Evolutionary conservation across 2,329 filamentous ascomycete genomes (phyloP), one percentile per base, ranked within the genome.

Genomic region (Colletotrichum somersetense): DNA sequence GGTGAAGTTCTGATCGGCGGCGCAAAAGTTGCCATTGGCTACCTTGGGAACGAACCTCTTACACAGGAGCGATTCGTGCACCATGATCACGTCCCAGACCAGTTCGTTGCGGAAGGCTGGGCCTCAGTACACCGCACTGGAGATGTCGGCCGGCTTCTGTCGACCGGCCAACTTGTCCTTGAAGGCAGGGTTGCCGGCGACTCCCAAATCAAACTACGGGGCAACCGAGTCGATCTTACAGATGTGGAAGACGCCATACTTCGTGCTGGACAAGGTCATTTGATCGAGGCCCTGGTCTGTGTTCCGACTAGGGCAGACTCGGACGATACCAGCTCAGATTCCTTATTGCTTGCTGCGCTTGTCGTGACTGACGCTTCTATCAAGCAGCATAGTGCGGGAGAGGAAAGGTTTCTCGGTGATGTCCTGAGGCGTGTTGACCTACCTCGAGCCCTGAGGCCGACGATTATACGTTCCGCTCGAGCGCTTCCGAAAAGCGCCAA

Each of bases 1-100:
- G 79, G 80, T 8, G 79, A 81, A 74, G 73, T 81, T 57, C 80
- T 75, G 44, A 78, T 81, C 46, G 78, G 78, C 38, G 79, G 80
- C 10, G 75, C 73, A 11, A 75, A 79, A 5, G 73, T 80, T 26
- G 77, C 77, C 12, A 55, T 70, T 38, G 81, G 82, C 1, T 85
- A 85, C 66, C 2, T 55, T 10, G 16, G 18, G 30, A 20, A 33
- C 5, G 18, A 35, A 11, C 3, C 52, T n/a, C 30, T 26, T 10
- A 55, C 52, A 20, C 30, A 35, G 5, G 30, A 33, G 30, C 26
- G 16, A 3, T 55, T 55, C 5, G 6, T n/a, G 5, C 4, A 35
- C 14, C 10, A 55, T 18, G 30, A 4, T 11, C 16, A 33, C 16
- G 52, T 20, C 18, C 52, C 52, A 16, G 52, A 35, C 16, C 2